phyloP scores from a whole-genome alignment of 2,329 filamentous ascomycete species.

The Nigrospora oryzae region DNA sequence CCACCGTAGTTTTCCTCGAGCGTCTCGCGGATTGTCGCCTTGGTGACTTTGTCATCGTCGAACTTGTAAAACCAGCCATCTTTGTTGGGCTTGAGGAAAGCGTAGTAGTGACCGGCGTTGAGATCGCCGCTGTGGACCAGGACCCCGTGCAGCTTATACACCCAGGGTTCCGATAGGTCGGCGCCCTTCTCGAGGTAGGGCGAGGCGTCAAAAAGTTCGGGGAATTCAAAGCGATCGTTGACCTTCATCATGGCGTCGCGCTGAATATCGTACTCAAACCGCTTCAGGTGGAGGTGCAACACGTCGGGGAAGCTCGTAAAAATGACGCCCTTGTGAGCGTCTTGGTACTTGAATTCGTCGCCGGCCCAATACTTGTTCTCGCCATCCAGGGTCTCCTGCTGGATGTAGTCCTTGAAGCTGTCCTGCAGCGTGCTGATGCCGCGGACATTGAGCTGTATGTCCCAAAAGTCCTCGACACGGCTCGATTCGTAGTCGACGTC shows the following conservation, averaged over 20 bases:
- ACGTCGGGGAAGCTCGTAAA: constrained; percentile 94
- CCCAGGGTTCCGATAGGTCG: constrained; percentile 81
- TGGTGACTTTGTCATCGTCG: constrained; percentile 95
- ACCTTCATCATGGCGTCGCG: constrained; percentile 99
- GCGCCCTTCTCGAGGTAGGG: constrained; percentile 82
- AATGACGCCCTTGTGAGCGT: constrained; percentile 95
- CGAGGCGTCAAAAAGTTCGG: constrained; percentile 72
- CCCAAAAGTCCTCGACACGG: constrained; percentile 95
- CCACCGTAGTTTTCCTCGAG: constrained; percentile 96
- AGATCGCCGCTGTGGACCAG: constrained; percentile 94
- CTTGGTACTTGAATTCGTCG: constrained; percentile 83
- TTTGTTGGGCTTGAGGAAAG: constrained; percentile 88
- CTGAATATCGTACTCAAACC: constrained; percentile 96
- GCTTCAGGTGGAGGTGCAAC: constrained; percentile 88
- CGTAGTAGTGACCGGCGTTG: constrained; percentile 97
- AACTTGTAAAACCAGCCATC: constrained; percentile 95
- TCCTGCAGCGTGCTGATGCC: constrained; percentile 89
- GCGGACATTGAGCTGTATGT: constrained; percentile 93
- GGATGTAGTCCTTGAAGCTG: constrained; percentile 92
- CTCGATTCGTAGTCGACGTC: constrained; percentile 97
- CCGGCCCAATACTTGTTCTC: constrained; percentile 97
- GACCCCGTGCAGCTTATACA: constrained; percentile 89
- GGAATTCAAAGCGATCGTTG: constrained; percentile 86
- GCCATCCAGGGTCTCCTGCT: constrained; percentile 92
- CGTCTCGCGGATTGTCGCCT: constrained; percentile 82